Evolutionary conservation across 2,329 filamentous ascomycete species (phyloP), one percentile per base, ranked within the genome.

Genomic region (Cadophora luteo-olivacea): DNA sequence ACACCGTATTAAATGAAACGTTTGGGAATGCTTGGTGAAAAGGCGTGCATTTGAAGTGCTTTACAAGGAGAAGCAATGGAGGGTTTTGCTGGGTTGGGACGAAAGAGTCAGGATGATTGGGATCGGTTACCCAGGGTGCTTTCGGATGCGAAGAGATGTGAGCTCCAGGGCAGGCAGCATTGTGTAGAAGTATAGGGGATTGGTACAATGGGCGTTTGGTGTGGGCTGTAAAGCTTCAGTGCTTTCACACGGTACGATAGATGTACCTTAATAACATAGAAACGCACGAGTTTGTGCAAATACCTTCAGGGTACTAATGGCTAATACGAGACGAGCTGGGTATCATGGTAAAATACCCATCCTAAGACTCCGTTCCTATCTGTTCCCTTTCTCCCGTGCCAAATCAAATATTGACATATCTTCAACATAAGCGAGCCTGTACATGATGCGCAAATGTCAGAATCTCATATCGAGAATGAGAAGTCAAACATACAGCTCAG

Each of bases 171-270:
- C n/a, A 36, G 38, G 16, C 51, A 55, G 24, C 16, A 61, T 55
- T 61, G 45, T 61, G 57, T 69, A 60, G 33, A 64, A 45, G n/a
- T 52, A 61, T 51, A 65, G n/a, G 33, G 19, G 66, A 38, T 32
- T 38, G 51, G 25, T 11, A 6, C 25, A 19, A 12, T 29, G 52
- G 52, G 54, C 32, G 24, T 67, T 32, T 61, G 49, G 54, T 45
- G 36, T 60, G 36, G 57, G 12, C n/a, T 45, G 29, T 9, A 38
- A 12, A 19, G n/a, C 4, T 25, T 16, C 41, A 45, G 19, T 61
- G 65, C 19, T n/a, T 49, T 32, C 8, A 61, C 22, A 60, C 22
- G 57, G 49, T 33, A 36, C 36, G n/a, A 57, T 36, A 52, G 51
- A 49, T 60, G 32, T 48, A 65, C 54, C n/a, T 49, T 65, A 52